phyloP scores from a whole-genome alignment of 2,329 filamentous ascomycete genomes.

The Teratosphaeria nubilosa region DNA sequence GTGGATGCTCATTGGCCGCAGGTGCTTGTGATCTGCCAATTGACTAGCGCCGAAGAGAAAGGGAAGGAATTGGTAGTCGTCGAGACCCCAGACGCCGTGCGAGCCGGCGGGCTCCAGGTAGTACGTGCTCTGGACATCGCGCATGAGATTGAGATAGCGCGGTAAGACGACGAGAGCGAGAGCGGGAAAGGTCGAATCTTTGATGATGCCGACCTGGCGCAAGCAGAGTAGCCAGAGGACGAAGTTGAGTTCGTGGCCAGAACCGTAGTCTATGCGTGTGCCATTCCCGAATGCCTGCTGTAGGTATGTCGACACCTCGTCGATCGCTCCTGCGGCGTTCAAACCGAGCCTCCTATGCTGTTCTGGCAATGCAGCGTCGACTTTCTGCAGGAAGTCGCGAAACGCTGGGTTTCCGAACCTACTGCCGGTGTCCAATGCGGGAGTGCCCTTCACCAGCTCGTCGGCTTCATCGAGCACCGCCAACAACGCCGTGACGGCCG shows the following conservation, averaged over 20 bases:
- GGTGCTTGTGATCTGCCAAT: slow-evolving; percentile 55
- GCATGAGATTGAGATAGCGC: slow-evolving; percentile 79
- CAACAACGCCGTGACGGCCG: slow-evolving; percentile 54
- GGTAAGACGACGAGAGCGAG: slow-evolving; percentile 70
- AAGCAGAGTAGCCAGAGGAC: slow-evolving; percentile 93
- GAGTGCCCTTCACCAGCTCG: slow-evolving; percentile 55
- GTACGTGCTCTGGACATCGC: slow-evolving; percentile 77
- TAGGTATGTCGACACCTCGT: slow-evolving; percentile 72
- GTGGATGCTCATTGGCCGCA: slow-evolving; percentile 57
- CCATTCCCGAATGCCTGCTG: slow-evolving; percentile 76
- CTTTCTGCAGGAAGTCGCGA: slow-evolving; percentile 64
- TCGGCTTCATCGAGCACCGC: slow-evolving; percentile 61
- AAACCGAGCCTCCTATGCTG: slow-evolving; percentile 59
- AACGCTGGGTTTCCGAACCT: slow-evolving; percentile 94
- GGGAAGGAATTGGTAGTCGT: slow-evolving; percentile 45
- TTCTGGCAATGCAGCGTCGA: slow-evolving; percentile 34
- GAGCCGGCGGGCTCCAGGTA: slow-evolving; percentile 72
- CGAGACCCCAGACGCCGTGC: slow-evolving; percentile 44
- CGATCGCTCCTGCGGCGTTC: slow-evolving; percentile 41
- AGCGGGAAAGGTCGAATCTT: slow-evolving; percentile 56
- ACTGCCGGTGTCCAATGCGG: slow-evolving; percentile 79
- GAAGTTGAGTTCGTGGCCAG: slow-evolving; percentile 95
- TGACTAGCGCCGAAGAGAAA: slow-evolving; percentile 42
- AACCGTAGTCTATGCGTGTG: slow-evolving; percentile 87
- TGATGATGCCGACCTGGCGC: slow-evolving; percentile 62